These are phyloP conservation scores for Geotrichum australiense DNA, from an alignment of 1,139 yeast genomes.

Conservation along the genomic window DNA sequence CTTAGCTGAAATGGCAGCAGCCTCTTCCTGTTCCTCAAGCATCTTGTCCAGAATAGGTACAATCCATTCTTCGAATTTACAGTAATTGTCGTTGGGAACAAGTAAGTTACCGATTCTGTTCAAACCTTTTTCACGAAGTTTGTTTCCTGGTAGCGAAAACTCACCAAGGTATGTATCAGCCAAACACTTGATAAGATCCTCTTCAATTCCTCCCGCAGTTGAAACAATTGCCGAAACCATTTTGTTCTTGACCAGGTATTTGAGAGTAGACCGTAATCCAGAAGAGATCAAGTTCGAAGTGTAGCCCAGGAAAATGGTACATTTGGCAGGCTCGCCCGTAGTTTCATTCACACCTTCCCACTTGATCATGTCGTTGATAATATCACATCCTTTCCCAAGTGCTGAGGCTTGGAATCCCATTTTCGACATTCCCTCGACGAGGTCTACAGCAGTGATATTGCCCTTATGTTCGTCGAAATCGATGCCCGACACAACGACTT, in stretches of 20 bases:
- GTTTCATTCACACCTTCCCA: conserved; percentile 90
- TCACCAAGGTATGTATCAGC: conserved; percentile 97
- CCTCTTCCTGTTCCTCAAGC: conserved; percentile 81
- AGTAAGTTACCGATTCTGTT: conserved; percentile 94
- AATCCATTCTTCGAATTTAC: conserved; percentile 97
- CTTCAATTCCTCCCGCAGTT: conserved; percentile 96
- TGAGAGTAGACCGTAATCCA: conserved; percentile 84
- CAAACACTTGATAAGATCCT: conserved; percentile 88
- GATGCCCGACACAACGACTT: conserved; percentile 73
- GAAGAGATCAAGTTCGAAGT: conserved; percentile 95
- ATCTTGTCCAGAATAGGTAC: conserved; percentile 84
- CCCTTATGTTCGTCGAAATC: conserved; percentile 67
- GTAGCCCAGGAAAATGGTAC: conserved; percentile 91
- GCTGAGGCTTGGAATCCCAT: conserved; percentile 99
- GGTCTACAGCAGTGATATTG: conserved; percentile 64
- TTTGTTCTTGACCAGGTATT: conserved; percentile 85
- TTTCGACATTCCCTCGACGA: conserved; percentile 72
- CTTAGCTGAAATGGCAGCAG: conserved; percentile 37
- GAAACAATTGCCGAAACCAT: conserved; percentile 94
- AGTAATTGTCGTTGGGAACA: conserved; percentile 96
- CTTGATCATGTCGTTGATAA: conserved; percentile 79
- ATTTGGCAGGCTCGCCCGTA: conserved; percentile 60
- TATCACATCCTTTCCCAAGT: conserved; percentile 79
- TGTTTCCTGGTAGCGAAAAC: conserved; percentile 70
- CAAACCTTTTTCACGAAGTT: conserved; percentile 88